A percentile compares a stretch with the other conserved stretches of the same genome.
These are phyloP conservation scores for Conoideocrella luteorostrata DNA, from an alignment of 2,329 filamentous ascomycete species.

Conservation along the genomic window DNA sequence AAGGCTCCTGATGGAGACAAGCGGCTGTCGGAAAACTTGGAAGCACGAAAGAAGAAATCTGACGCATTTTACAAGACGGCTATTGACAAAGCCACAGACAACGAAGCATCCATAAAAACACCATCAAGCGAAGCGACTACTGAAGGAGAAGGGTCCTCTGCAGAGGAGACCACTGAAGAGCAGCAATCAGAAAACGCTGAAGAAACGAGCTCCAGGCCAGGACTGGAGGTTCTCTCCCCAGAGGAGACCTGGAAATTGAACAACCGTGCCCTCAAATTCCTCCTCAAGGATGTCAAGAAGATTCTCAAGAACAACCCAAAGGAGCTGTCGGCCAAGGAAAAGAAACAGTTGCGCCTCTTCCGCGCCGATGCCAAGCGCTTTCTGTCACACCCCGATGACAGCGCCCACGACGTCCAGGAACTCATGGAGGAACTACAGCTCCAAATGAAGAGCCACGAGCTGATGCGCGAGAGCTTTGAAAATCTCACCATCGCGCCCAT, in stretches of 20 bases:
- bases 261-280: slow-evolving; percentile 19
- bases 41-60: slow-evolving; percentile 20
- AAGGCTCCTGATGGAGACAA: slow-evolving; percentile 40
- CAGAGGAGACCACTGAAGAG: background rate
- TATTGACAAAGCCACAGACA: slow-evolving; percentile 10
- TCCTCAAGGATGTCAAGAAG: slow-evolving; percentile 26
- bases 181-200: slow-evolving; percentile 1
- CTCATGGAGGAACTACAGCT: slow-evolving; percentile 25
- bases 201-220: background rate
- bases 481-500: slow-evolving; percentile 19
- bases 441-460: slow-evolving; percentile 27
- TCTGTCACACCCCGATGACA: slow-evolving; percentile 36
- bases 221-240: slow-evolving; percentile 13
- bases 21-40: slow-evolving; percentile 19
- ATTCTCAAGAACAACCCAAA: slow-evolving; percentile 36
- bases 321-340: slow-evolving; percentile 61
- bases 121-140: slow-evolving; percentile 13
- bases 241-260: slow-evolving; percentile 20
- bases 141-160: slow-evolving; percentile 1
- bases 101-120: background rate
- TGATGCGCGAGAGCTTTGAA: slow-evolving; percentile 23
- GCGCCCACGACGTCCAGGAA: slow-evolving; percentile 20
- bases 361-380: slow-evolving; percentile 57
- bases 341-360: slow-evolving; percentile 70
- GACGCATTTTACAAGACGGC: slow-evolving; percentile 17